Percentiles rank a stretch among this genome's conserved stretches.
phyloP scores from a whole-genome alignment of 2,329 filamentous ascomycete genomes.

The Paramyrothecium sp. region DNA sequence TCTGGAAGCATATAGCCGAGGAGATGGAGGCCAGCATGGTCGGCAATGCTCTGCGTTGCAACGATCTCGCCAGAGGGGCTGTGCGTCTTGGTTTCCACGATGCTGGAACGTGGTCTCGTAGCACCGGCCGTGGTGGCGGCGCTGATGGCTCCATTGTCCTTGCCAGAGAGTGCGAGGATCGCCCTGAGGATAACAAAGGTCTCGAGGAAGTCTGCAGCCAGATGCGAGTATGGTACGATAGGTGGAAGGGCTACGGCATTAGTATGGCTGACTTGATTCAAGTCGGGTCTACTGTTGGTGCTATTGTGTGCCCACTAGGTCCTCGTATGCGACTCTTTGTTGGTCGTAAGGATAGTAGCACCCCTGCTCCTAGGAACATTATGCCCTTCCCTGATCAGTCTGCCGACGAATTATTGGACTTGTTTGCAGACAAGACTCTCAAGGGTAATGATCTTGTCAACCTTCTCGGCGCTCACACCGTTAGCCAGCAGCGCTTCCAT shows the following conservation, averaged over 20 bases:
- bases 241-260: constrained; percentile 37
- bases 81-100: constrained; percentile 46
- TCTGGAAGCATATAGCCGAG: constrained; percentile 37
- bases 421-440: constrained; percentile 53
- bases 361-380: constrained; percentile 34
- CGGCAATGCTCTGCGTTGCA: constrained; percentile 34
- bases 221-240: constrained; percentile 33
- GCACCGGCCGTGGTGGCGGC: constrained; percentile 25
- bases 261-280: constrained; percentile 54
- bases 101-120: constrained; percentile 38
- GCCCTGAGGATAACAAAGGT: constrained; percentile 38
- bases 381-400: constrained; percentile 38
- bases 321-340: constrained; percentile 49
- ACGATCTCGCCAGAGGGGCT: constrained; percentile 35
- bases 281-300: constrained; percentile 45
- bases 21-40: constrained; percentile 31
- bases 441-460: constrained; percentile 44
- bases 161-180: constrained; percentile 30
- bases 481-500: constrained; percentile 43
- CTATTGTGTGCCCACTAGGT: constrained; percentile 38
- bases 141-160: constrained; percentile 43
- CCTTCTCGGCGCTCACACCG: constrained; percentile 51
- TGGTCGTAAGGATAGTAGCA: constrained; percentile 43
- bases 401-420: constrained; percentile 40
- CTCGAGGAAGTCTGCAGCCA: constrained; percentile 38